Conservation (phyloP, 2,329 filamentous ascomycete genomes). For the Byssothecium circinans region DNA sequence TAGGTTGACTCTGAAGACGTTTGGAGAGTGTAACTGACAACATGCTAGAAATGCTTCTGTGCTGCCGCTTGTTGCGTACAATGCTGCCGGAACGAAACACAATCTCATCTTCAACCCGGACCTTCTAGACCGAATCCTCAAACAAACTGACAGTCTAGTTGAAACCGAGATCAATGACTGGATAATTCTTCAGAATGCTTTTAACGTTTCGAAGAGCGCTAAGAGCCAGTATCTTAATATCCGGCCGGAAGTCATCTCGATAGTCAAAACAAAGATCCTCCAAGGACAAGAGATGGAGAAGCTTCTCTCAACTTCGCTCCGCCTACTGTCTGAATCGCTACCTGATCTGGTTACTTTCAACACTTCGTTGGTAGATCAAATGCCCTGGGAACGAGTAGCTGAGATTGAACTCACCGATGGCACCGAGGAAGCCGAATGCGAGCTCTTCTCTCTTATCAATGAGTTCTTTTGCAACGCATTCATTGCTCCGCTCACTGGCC, state of each 20-base stretch:
- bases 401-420: conserved; percentile 48
- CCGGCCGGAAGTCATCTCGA: conserved; percentile 31
- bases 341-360: conserved; percentile 63
- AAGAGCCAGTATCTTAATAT: conserved; percentile 25
- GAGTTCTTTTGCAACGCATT: conserved; percentile 59
- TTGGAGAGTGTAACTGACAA: conserved; percentile 10
- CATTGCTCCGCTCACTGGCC: conserved; percentile 52
- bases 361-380: conserved; percentile 62
- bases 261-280: conserved; percentile 50
- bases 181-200: conserved; percentile 32
- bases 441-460: conserved; percentile 52
- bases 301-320: conserved; percentile 32
- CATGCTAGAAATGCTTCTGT: conserved; percentile 38
- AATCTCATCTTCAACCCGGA: conserved; percentile 54
- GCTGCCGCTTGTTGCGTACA: conserved; percentile 51
- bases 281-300: conserved; percentile 51
- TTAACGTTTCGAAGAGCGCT: conserved; percentile 25
- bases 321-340: conserved; percentile 45
- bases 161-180: conserved; percentile 23
- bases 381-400: conserved; percentile 61
- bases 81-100: conserved; percentile 53
- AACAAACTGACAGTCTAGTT: conserved; percentile 20
- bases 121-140: conserved; percentile 41
- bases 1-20: conserved; percentile 19
- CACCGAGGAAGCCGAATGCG: conserved; percentile 52